A percentile compares a stretch with the other conserved stretches of the same genome.
Evolutionary conservation across 164 flowering plant species (phyloP).

Genomic region (Magnolia officinalis): DNA sequence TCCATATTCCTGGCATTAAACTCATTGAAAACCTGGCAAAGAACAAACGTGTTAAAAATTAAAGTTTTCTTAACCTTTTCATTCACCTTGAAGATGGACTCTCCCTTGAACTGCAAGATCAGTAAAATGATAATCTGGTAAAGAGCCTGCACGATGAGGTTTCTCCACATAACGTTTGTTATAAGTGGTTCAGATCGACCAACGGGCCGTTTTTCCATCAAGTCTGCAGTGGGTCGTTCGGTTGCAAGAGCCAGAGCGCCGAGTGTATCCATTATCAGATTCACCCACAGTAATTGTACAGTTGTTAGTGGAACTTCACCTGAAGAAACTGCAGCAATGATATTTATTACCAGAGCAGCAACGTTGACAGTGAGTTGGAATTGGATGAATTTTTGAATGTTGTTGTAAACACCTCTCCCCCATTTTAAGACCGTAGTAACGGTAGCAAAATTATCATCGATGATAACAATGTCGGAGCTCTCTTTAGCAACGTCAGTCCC

Average conservation of each 20-base stretch:
- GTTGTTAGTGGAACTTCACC: slow-evolving; percentile 53
- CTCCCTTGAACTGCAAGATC: slow-evolving; percentile 42
- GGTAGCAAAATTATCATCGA: slow-evolving; percentile 57
- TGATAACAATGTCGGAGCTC: slow-evolving; percentile 59
- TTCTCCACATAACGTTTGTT: slow-evolving; percentile 69
- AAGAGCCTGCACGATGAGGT: slow-evolving; percentile 44
- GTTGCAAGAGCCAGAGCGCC: slow-evolving; percentile 66
- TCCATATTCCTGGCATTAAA: slow-evolving; percentile 48
- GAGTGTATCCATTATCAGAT: slow-evolving; percentile 66
- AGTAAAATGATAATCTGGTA: slow-evolving; percentile 46
- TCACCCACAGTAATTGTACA: slow-evolving; percentile 68
- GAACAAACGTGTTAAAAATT: slow-evolving; percentile 52
- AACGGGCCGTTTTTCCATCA: slow-evolving; percentile 52
- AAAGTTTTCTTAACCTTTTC: slow-evolving; percentile 37
- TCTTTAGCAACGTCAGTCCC: slow-evolving; percentile 72
- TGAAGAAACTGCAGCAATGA: slow-evolving; percentile 54
- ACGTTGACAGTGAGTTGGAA: slow-evolving; percentile 65
- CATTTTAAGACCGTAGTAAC: slow-evolving; percentile 46
- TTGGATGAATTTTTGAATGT: slow-evolving; percentile 71
- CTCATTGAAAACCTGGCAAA: slow-evolving; percentile 59
- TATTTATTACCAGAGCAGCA: slow-evolving; percentile 53
- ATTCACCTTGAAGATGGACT: slow-evolving; percentile 32
- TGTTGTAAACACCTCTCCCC: slow-evolving; percentile 59
- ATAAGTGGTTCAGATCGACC: slow-evolving; percentile 53
- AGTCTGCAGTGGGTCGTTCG: slow-evolving; percentile 51